Base-by-base conservation (phyloP, 2,329 filamentous ascomycete species). In the Cercospora sojina region DNA sequence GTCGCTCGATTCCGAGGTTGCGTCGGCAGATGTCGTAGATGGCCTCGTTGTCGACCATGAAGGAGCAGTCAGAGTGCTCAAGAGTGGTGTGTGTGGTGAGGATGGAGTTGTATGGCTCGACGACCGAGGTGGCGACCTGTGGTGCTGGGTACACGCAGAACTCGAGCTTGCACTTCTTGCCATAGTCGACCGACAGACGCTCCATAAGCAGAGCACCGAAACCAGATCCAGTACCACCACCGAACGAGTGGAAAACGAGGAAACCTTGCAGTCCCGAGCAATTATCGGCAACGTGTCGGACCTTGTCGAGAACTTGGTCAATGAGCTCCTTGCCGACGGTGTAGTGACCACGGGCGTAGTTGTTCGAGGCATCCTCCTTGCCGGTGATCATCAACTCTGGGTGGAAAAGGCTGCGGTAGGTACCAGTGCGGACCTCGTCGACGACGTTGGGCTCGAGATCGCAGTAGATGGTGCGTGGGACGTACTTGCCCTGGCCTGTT, bases 141-240 rank as follows among this genome's bases (percentile, higher is more conserved):
- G 95, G 95, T 74, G 95, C 93, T 78, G 95, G 95, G 86, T 99
- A 99, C 79, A 99, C 93, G 78, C 93, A 97, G 87, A 99, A 99
- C 84, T 99, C 95, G 72, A 99, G 88, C 90, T 99, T 99, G 88
- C 91, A 96, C 90, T 99, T 99, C 90, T 99, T 99, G 86, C 95
- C 94, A 80, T 97, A 99, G 84, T 99, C 95, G 78, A 97, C 92
- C 38, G 95, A 98, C 70, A 99, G 89, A 80, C 95, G 94, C 87
- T 99, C 95, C 93, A 99, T 96, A 76, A 99, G 87, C 74, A 99
- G 89, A 77, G 95, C 95, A 84, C 95, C 95, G 82, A 99, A 99
- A 79, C 95, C 95, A 76, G 95, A 99, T 77, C 95, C 95, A 76
- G 95, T 99, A 86, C 95, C 95, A 83, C 95, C 95, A 84, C 95